These are phyloP conservation scores for Erythrobasidium hasegawianum DNA, from an alignment of 1,284 basidiomycete genomes.

Conservation along the genomic window DNA sequence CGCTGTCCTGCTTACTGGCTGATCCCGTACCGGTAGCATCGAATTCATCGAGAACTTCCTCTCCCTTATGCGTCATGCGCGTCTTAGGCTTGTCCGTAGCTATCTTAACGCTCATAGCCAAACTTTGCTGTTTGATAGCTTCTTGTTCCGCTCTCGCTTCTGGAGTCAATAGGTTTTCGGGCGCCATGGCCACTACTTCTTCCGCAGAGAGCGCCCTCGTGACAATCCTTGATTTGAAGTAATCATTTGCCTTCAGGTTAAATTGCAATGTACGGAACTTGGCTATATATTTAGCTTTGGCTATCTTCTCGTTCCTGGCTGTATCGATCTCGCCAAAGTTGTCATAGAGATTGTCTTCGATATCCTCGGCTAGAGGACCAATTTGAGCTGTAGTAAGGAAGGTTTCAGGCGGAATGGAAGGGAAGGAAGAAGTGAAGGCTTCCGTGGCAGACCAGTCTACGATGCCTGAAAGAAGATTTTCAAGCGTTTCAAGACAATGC, in stretches of 20 bases:
- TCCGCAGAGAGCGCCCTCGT: conserved; percentile 61
- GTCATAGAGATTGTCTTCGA: conserved; percentile 42
- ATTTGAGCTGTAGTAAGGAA: not conserved
- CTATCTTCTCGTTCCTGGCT: conserved; percentile 33
- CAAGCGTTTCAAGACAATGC: conserved; percentile 31
- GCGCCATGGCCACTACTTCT: conserved; percentile 73
- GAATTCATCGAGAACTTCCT: conserved; percentile 76
- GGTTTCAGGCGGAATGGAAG: not conserved
- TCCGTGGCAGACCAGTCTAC: not conserved
- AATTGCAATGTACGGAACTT: conserved; percentile 45
- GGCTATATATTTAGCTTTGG: conserved; percentile 41
- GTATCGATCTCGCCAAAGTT: conserved; percentile 40
- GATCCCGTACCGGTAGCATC: conserved; percentile 29
- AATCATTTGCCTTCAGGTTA: conserved; percentile 45
- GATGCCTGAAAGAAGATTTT: conserved; percentile 16
- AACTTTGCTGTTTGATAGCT: conserved; percentile 68
- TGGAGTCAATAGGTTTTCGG: conserved; percentile 76
- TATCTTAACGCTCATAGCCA: conserved; percentile 74
- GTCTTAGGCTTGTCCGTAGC: conserved; percentile 66
- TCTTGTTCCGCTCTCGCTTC: conserved; percentile 73
- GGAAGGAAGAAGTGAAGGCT: no score
- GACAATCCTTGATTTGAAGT: conserved; percentile 56
- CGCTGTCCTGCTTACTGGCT: not conserved
- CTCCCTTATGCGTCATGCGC: conserved; percentile 82
- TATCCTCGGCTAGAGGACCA: conserved; percentile 37